Conservation (phyloP, 176 grass and related monocot species). For the Aegilops bicornis region DNA sequence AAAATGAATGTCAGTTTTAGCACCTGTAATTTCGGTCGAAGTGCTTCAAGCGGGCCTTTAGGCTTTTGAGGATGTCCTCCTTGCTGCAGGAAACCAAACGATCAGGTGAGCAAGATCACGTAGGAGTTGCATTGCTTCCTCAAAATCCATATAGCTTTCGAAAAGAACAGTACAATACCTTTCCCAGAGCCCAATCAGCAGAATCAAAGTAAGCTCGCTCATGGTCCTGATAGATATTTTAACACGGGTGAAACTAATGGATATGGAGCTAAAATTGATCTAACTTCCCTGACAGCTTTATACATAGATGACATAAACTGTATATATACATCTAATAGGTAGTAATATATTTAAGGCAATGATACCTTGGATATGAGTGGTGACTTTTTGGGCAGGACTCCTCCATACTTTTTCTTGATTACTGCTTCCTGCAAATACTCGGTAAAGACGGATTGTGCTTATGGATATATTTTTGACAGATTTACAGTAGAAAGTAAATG, state of each 20-base stretch:
- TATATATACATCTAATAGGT: neutral
- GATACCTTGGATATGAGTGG: conserved; percentile 70
- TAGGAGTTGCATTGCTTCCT: neutral
- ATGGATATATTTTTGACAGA: neutral
- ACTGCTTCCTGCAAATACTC: conserved; percentile 47
- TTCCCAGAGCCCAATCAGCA: conserved; percentile 85
- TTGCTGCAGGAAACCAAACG: conserved; percentile 52
- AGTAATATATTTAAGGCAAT: neutral
- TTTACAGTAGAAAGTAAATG: neutral
- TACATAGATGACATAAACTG: neutral
- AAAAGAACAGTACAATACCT: conserved; percentile 44
- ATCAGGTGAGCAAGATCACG: conserved; percentile 27
- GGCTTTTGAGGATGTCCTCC: conserved; percentile 75
- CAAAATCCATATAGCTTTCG: neutral
- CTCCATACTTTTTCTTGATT: conserved; percentile 72
- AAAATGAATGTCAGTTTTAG: neutral
- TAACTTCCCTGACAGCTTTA: conserved; percentile 13
- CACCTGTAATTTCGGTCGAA: conserved; percentile 84
- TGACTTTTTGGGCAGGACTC: conserved; percentile 62
- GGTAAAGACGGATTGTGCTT: neutral
- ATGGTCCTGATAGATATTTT: conserved; percentile 61
- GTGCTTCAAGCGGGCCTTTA: conserved; percentile 80
- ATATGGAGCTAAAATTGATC: neutral
- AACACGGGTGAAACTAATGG: conserved; percentile 3
- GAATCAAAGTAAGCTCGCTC: conserved; percentile 87